Conservation (phyloP, 1,284 basidiomycete species). For the Cronartium quercuum region DNA sequence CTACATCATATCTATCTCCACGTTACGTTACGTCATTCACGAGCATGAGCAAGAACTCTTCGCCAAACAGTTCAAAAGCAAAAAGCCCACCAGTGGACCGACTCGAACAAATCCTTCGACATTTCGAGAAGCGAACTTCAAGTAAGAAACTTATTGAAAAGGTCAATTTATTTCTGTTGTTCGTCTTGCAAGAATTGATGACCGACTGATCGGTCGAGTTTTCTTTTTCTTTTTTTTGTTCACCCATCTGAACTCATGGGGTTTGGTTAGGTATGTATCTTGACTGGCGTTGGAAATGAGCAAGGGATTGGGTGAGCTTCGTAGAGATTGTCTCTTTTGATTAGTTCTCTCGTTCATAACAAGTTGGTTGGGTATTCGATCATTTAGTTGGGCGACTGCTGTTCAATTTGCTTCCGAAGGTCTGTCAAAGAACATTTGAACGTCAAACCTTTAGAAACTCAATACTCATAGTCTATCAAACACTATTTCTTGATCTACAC, state of each 20-base stretch:
- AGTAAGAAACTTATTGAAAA: slow-evolving; percentile 22
- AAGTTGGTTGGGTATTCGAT: background rate
- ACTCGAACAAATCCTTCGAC: slow-evolving; percentile 12
- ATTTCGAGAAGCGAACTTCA: slow-evolving; percentile 6
- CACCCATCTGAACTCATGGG: background rate
- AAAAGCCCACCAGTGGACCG: background rate
- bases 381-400: slow-evolving; percentile 42
- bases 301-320: slow-evolving; percentile 44
- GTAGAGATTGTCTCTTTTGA: background rate
- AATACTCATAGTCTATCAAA: background rate
- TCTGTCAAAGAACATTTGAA: slow-evolving; percentile 12
- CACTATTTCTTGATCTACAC: background rate
- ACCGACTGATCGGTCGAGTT: background rate
- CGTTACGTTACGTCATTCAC: too few relatives aligned
- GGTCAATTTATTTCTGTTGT: background rate
- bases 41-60: too few relatives aligned
- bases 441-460: background rate
- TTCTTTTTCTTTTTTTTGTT: background rate
- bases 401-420: slow-evolving; percentile 45
- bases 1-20: too few relatives aligned
- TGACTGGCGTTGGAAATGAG: slow-evolving; percentile 46
- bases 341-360: background rate
- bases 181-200: background rate
- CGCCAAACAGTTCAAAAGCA: background rate
- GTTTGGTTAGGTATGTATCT: slow-evolving; percentile 45